A percentile compares a stretch with the other conserved stretches of the same genome.
Evolutionary conservation across 2,329 filamentous ascomycete species (phyloP).

Genomic region (Fusarium verrucosum): DNA sequence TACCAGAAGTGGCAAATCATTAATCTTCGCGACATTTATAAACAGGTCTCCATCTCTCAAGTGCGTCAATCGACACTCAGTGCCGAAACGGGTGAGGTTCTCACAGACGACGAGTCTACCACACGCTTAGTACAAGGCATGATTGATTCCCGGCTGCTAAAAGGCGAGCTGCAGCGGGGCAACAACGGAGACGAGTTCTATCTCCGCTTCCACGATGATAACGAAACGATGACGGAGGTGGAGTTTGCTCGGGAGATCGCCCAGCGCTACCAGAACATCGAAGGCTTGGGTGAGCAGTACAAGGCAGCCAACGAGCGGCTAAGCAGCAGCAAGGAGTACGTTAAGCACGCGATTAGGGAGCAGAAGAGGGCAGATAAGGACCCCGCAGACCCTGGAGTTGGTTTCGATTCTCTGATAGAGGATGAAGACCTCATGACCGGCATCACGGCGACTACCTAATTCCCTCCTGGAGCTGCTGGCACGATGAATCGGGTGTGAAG

Average conservation of each 20-base stretch:
- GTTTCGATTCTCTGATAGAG: slow-evolving; percentile 61
- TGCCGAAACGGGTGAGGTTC: slow-evolving; percentile 60
- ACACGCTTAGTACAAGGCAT: slow-evolving; percentile 62
- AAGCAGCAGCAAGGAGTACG: slow-evolving; percentile 64
- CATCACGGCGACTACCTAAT: slow-evolving; percentile 35
- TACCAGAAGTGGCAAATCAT: slow-evolving; percentile 81
- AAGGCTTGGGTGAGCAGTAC: slow-evolving; percentile 58
- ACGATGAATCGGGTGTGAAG: not conserved
- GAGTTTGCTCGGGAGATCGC: slow-evolving; percentile 61
- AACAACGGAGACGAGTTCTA: slow-evolving; percentile 55
- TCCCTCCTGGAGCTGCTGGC: not conserved
- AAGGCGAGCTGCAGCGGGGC: slow-evolving; percentile 61
- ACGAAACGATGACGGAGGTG: slow-evolving; percentile 57
- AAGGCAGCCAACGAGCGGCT: slow-evolving; percentile 64
- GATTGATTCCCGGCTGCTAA: slow-evolving; percentile 64
- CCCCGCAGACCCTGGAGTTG: slow-evolving; percentile 46
- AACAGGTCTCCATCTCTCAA: slow-evolving; percentile 64
- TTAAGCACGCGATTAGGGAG: slow-evolving; percentile 58
- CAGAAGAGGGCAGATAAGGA: slow-evolving; percentile 59
- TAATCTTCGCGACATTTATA: slow-evolving; percentile 76
- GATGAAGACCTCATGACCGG: slow-evolving; percentile 71
- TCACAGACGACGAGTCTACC: slow-evolving; percentile 56
- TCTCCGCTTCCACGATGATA: slow-evolving; percentile 60
- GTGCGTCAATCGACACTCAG: slow-evolving; percentile 62
- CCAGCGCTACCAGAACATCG: slow-evolving; percentile 54